Evolutionary conservation across 2,329 filamentous ascomycete genomes (phyloP).

Genomic region (Colletotrichum cordylinicola): DNA sequence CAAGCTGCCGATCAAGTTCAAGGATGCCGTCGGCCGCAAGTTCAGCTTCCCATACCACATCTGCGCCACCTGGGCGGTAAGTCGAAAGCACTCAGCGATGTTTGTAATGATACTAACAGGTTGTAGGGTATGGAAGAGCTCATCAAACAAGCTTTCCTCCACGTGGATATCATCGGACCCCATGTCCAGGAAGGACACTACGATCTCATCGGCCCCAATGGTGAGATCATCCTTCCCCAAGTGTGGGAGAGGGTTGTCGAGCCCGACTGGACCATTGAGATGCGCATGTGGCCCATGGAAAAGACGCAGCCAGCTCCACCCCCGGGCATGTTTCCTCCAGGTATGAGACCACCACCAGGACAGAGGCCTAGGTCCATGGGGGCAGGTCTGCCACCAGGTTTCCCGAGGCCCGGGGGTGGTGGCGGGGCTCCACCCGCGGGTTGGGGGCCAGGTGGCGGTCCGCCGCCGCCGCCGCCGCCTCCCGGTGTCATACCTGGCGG

Average conservation of each 20-base stretch:
- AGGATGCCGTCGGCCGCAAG: constrained; percentile 89
- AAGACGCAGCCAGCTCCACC: constrained; percentile 9
- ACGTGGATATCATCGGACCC: constrained; percentile 77
- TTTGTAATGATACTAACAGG: constrained; percentile 26
- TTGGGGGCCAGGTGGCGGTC: neutral
- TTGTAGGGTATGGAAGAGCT: constrained; percentile 84
- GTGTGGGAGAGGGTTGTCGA: constrained; percentile 85
- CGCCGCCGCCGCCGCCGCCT: neutral
- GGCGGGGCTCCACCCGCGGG: neutral
- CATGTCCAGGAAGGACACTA: constrained; percentile 82
- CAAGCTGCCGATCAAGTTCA: constrained; percentile 84
- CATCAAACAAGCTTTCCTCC: constrained; percentile 83
- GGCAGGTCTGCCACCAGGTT: neutral
- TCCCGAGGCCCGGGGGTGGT: constrained; percentile 1
- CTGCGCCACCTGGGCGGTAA: constrained; percentile 83
- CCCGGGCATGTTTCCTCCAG: neutral
- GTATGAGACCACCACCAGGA: neutral
- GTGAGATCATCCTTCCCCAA: constrained; percentile 81
- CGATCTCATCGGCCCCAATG: constrained; percentile 79
- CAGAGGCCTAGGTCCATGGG: neutral
- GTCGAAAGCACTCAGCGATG: constrained; percentile 33
- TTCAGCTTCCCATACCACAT: constrained; percentile 91
- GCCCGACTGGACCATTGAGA: constrained; percentile 75
- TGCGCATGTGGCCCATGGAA: constrained; percentile 68
- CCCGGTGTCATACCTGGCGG: neutral